These are phyloP conservation scores for Blastobotrys apis DNA, from an alignment of 1,139 yeast species.

Conservation along the genomic window DNA sequence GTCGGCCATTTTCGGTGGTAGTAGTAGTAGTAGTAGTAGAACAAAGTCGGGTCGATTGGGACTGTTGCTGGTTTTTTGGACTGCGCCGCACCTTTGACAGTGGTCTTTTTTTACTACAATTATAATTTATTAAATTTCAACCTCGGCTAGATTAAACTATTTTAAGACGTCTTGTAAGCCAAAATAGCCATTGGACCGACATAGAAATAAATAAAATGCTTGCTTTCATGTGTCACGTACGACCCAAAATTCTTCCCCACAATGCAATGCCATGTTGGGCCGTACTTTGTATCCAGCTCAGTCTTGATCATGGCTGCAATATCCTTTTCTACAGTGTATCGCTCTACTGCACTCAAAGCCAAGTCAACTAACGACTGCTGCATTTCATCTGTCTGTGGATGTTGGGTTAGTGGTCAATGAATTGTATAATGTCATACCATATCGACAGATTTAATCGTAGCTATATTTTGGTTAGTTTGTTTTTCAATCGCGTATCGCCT, in stretches of 20 bases:
- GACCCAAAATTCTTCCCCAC: conserved; percentile 94
- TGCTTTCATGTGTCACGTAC: conserved; percentile 79
- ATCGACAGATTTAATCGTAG: conserved; percentile 40
- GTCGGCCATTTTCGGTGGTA: conserved; percentile 31
- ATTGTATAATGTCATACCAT: conserved; percentile 33
- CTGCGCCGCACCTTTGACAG: too few species aligned
- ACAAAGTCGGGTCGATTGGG: too few species aligned
- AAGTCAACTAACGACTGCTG: conserved; percentile 23
- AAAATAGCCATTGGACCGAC: conserved; percentile 76
- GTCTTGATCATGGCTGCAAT: conserved; percentile 79
- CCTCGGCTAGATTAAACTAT: too few species aligned
- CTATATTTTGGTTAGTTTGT: conserved; percentile 3
- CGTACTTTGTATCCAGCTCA: conserved; percentile 61
- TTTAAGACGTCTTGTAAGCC: conserved; percentile 66
- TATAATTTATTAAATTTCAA: too few species aligned
- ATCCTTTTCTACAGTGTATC: conserved; percentile 56
- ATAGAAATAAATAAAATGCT: conserved; percentile 79
- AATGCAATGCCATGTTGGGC: conserved; percentile 91
- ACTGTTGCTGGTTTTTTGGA: too few species aligned
- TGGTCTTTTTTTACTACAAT: too few species aligned
- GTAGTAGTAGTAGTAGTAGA: conserved; percentile 1
- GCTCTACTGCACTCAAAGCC: conserved; percentile 53
- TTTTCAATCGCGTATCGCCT: not conserved
- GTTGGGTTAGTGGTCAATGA: conserved; percentile 1
- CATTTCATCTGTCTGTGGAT: conserved; percentile 23